phyloP scores from a whole-genome alignment of 768 basidiomycete species.

The Crepidotus variabilis region DNA sequence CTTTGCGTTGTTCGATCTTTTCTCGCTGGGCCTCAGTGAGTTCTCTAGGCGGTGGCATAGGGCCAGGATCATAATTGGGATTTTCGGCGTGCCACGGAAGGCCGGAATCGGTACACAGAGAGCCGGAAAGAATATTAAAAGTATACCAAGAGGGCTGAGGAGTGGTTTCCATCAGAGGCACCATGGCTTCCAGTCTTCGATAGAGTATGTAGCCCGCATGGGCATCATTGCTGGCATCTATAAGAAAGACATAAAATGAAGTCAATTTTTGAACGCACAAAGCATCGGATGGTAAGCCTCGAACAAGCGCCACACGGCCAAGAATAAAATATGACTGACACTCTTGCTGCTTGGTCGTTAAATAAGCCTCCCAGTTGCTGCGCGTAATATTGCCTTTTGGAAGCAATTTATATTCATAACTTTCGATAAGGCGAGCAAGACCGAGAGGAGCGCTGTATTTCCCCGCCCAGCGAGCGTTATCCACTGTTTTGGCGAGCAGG shows the following conservation, averaged over 20 bases:
- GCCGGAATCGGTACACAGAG: conserved; percentile 39
- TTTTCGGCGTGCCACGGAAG: conserved; percentile 54
- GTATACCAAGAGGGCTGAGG: conserved; percentile 45
- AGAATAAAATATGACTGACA: conserved; percentile 42
- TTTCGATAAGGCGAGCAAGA: conserved; percentile 60
- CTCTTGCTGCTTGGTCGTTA: conserved; percentile 46
- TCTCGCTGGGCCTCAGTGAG: conserved; percentile 14
- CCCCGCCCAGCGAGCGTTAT: conserved; percentile 72
- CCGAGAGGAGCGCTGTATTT: conserved; percentile 58
- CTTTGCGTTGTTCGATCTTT: background rate
- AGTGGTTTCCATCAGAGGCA: conserved; percentile 27
- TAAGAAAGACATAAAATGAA: conserved; percentile 8
- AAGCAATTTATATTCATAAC: conserved; percentile 50
- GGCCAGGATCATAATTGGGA: conserved; percentile 71
- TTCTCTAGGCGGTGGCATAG: conserved; percentile 47
- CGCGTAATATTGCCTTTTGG: conserved; percentile 56
- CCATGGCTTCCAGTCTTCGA: conserved; percentile 40
- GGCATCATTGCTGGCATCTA: conserved; percentile 74
- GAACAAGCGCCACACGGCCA: background rate
- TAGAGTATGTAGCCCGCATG: conserved; percentile 60
- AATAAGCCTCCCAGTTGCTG: conserved; percentile 65
- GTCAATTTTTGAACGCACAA: background rate
- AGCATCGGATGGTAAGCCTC: background rate
- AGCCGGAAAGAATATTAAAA: conserved; percentile 51
- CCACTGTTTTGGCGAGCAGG: conserved; percentile 65